Percentiles rank a stretch among this genome's conserved stretches.
phyloP scores from a whole-genome alignment of 495 filamentous ascomycete species.

The Aspergillus saccharolyticus region DNA sequence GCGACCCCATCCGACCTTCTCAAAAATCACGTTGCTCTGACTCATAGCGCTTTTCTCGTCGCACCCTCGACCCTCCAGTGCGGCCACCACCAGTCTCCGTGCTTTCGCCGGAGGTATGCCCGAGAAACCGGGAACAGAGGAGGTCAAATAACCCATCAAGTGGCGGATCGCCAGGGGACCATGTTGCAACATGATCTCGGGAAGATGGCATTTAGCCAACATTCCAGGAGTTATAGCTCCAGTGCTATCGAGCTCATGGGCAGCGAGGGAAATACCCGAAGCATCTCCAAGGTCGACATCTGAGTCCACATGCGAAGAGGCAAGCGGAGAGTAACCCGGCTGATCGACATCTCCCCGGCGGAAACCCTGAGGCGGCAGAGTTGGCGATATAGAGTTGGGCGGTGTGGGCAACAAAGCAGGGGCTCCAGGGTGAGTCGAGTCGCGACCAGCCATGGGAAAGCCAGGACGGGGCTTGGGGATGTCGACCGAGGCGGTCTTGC shows the following conservation, averaged over 20 bases:
- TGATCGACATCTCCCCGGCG: slow-evolving; percentile 39
- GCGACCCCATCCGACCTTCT: slow-evolving; percentile 95
- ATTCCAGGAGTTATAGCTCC: slow-evolving; percentile 81
- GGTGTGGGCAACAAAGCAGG: slow-evolving; percentile 74
- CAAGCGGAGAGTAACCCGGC: slow-evolving; percentile 46
- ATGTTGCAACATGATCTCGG: slow-evolving; percentile 81
- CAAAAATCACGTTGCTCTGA: slow-evolving; percentile 77
- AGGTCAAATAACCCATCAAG: slow-evolving; percentile 88
- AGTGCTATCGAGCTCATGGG: slow-evolving; percentile 57
- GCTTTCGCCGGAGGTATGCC: slow-evolving; percentile 89
- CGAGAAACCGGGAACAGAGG: slow-evolving; percentile 88
- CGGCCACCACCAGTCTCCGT: slow-evolving; percentile 78
- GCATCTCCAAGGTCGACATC: slow-evolving; percentile 81
- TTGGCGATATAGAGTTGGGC: slow-evolving; percentile 93
- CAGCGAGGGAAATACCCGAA: slow-evolving; percentile 24
- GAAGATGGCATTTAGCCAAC: slow-evolving; percentile 87
- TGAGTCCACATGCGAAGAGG: slow-evolving; percentile 69
- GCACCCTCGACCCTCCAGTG: slow-evolving; percentile 68
- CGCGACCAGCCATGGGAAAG: slow-evolving; percentile 57
- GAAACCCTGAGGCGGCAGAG: slow-evolving; percentile 75
- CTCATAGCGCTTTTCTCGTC: slow-evolving; percentile 58
- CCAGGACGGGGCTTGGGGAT: slow-evolving; percentile 64
- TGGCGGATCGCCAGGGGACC: slow-evolving; percentile 92
- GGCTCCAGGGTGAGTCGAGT: slow-evolving; percentile 51
- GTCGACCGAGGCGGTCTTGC: slow-evolving; percentile 60